Evolutionary conservation across 495 filamentous ascomycete genomes (phyloP).

Genomic region (Penicillium canescens): DNA sequence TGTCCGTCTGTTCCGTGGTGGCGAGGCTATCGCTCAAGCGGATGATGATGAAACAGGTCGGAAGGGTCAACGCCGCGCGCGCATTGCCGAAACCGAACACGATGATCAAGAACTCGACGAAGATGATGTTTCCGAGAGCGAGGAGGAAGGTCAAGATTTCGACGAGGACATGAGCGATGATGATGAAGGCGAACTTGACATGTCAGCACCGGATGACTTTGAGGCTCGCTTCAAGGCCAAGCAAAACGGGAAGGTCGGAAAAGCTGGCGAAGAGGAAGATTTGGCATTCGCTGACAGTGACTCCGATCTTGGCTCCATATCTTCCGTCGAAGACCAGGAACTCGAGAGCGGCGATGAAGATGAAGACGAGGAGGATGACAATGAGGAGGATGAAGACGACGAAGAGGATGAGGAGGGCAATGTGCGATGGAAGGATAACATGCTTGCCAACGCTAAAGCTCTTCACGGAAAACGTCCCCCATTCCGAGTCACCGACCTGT

Average conservation of each 20-base stretch:
- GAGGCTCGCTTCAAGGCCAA: slow-evolving; percentile 42
- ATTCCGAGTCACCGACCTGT: slow-evolving; percentile 77
- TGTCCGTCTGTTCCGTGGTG: slow-evolving; percentile 79
- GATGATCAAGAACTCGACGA: slow-evolving; percentile 55
- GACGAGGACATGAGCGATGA: slow-evolving; percentile 44
- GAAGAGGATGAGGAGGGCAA: slow-evolving; percentile 65
- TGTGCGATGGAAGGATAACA: slow-evolving; percentile 81
- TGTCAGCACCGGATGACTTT: slow-evolving; percentile 44
- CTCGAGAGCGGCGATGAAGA: slow-evolving; percentile 60
- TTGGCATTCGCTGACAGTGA: slow-evolving; percentile 94
- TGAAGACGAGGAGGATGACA: slow-evolving; percentile 61
- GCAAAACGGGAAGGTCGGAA: slow-evolving; percentile 39
- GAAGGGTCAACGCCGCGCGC: slow-evolving; percentile 65
- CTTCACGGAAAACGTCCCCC: slow-evolving; percentile 67
- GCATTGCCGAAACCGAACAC: slow-evolving; percentile 59
- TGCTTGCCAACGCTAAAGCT: slow-evolving; percentile 71
- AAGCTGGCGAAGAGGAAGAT: slow-evolving; percentile 53
- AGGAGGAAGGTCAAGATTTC: slow-evolving; percentile 41
- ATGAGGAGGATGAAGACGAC: slow-evolving; percentile 55
- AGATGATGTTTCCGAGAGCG: slow-evolving; percentile 61
- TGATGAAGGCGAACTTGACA: slow-evolving; percentile 40
- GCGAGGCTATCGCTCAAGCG: slow-evolving; percentile 63
- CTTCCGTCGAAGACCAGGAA: slow-evolving; percentile 62
- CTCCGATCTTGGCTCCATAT: slow-evolving; percentile 90
- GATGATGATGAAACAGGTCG: slow-evolving; percentile 65